phyloP scores from a whole-genome alignment of 305 asterid genomes.

The Plantago lanceolata region DNA sequence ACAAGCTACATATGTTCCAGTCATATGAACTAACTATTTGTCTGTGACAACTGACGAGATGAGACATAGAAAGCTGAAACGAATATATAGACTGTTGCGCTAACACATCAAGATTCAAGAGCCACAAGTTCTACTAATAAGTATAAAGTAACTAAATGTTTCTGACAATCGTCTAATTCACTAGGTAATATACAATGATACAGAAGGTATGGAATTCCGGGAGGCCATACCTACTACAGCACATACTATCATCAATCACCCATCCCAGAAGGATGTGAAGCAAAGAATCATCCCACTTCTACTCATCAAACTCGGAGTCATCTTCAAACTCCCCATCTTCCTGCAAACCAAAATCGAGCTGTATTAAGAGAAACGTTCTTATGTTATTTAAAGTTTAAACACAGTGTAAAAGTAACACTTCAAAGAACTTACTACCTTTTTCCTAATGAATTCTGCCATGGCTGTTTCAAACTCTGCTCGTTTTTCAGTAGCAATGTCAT shows the following conservation, averaged over 20 bases:
- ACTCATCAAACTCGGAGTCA: slow-evolving; percentile 58
- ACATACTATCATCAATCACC: slow-evolving; percentile 4
- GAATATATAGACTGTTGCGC: neutral
- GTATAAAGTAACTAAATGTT: slow-evolving; percentile 10
- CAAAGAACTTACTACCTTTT: slow-evolving; percentile 49
- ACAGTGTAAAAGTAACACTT: neutral
- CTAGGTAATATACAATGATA: slow-evolving; percentile 20
- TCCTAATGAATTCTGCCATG: slow-evolving; percentile 54
- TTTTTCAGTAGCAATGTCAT: slow-evolving; percentile 84
- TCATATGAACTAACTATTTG: neutral
- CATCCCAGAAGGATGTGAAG: slow-evolving; percentile 15
- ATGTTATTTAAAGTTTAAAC: neutral
- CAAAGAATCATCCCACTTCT: slow-evolving; percentile 9
- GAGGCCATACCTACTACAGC: slow-evolving; percentile 28
- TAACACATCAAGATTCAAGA: neutral
- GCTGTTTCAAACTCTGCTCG: slow-evolving; percentile 86
- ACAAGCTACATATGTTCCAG: neutral
- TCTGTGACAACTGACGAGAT: neutral
- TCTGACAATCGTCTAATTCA: slow-evolving; percentile 1
- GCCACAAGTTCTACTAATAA: neutral
- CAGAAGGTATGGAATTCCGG: slow-evolving; percentile 17
- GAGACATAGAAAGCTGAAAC: neutral
- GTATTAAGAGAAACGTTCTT: neutral
- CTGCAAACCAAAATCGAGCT: slow-evolving; percentile 35
- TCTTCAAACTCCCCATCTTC: slow-evolving; percentile 73